Percentiles rank a stretch among this genome's conserved stretches.
phyloP scores from a whole-genome alignment of 768 basidiomycete genomes.

The Exidia glandulosa region DNA sequence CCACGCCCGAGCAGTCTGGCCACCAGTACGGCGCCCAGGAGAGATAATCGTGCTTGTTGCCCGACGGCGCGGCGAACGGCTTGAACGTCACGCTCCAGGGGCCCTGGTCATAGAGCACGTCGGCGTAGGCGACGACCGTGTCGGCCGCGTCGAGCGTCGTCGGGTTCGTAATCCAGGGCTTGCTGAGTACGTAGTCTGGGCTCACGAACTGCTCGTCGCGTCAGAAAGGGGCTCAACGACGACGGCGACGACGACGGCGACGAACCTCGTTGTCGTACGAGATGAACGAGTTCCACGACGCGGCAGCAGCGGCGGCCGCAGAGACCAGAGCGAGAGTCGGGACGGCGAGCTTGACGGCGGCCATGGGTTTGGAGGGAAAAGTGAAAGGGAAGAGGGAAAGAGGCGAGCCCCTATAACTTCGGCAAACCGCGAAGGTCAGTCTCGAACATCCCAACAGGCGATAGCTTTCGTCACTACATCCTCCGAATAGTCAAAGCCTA shows the following conservation, averaged over 20 bases:
- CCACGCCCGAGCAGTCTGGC: conserved; percentile 22
- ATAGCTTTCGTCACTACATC: too few species aligned
- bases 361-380: too few species aligned
- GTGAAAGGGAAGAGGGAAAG: too few species aligned
- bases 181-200: background rate
- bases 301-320: background rate
- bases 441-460: too few species aligned
- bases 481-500: too few species aligned
- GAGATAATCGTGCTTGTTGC: conserved; percentile 10
- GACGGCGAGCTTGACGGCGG: background rate
- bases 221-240: background rate
- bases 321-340: background rate
- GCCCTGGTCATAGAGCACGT: background rate
- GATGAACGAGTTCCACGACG: background rate
- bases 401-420: too few species aligned
- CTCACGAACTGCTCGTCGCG: background rate
- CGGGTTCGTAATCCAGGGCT: background rate
- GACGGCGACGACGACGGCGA: background rate
- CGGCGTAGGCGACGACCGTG: background rate
- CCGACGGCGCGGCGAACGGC: background rate
- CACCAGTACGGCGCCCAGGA: conserved; percentile 12
- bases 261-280: background rate
- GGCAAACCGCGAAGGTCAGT: too few species aligned
- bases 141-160: conserved; percentile 1
- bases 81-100: conserved; percentile 1